Percentiles rank a stretch among this genome's conserved stretches.
Conservation (phyloP, 768 basidiomycete genomes). For the Lentinula raphanica region DNA sequence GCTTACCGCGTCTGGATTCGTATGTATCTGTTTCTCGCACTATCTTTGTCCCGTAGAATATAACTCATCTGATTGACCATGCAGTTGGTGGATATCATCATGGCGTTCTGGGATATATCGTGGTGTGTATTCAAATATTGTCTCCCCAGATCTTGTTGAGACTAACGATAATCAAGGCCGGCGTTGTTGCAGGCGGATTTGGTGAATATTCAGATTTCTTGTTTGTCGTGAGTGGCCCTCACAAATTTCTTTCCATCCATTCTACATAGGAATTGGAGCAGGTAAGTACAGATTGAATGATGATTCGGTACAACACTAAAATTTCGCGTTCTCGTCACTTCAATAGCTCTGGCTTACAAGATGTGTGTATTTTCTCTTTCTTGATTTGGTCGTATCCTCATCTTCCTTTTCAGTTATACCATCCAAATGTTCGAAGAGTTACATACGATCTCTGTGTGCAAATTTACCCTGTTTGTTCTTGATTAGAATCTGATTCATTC, state of each 20-base stretch:
- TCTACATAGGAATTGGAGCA: slow-evolving; percentile 25
- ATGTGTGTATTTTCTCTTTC: slow-evolving; percentile 21
- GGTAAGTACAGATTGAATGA: slow-evolving; percentile 23
- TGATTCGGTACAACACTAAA: neutral
- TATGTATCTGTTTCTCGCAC: slow-evolving; percentile 21
- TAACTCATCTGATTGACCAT: neutral
- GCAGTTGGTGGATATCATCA: slow-evolving; percentile 34
- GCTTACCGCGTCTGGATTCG: slow-evolving; percentile 42
- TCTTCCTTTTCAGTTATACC: slow-evolving; percentile 21
- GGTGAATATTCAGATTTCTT: slow-evolving; percentile 21
- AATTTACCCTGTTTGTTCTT: neutral
- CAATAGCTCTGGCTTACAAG: slow-evolving; percentile 29
- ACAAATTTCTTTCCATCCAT: slow-evolving; percentile 1
- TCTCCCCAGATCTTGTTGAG: neutral
- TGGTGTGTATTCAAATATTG: slow-evolving; percentile 19
- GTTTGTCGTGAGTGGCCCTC: neutral
- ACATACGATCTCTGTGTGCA: slow-evolving; percentile 26
- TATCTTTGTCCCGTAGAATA: neutral
- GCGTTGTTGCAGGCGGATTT: slow-evolving; percentile 32
- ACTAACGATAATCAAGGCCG: slow-evolving; percentile 17
- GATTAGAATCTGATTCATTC: neutral
- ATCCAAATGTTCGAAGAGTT: slow-evolving; percentile 26
- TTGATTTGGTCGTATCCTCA: neutral
- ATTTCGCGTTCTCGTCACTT: neutral
- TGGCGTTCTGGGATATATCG: slow-evolving; percentile 30